Base-by-base conservation (phyloP, 495 filamentous ascomycete species). In the Penicillium malachiteum region DNA sequence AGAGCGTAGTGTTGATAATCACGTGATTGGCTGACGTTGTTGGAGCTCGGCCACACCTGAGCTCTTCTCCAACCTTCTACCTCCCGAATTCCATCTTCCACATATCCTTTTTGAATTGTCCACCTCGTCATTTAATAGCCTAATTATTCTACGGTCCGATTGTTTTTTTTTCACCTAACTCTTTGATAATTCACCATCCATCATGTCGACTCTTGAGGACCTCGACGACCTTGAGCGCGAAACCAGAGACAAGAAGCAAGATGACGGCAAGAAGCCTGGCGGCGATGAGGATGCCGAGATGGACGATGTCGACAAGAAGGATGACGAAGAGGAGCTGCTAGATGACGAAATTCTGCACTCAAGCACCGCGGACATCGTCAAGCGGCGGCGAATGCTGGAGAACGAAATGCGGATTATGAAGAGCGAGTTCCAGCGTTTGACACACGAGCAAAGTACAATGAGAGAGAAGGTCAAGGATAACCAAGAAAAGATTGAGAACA, bases 381-480 rank as follows among this genome's bases (percentile, higher is more conserved):
- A 89, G 64, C 83, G 81, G 66, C 84, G 84, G 77, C 84, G 91
- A 64, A 81, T 98, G 66, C 80, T 98, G 62, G 94, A 97, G 69
- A 98, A 98, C 72, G 94, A 98, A 71, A 85, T 92, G 65, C 84
- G 94, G 54, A 96, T 98, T 72, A 97, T 97, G 94, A 93, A 87
- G 82, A 96, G 91, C 83, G 94, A 98, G 74, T 91, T 83, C 67
- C 91, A 96, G 72, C 87, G 94, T 63, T 81, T 98, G 78, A 87
- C 87, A 62, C 94, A 97, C 65, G 94, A 98, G 76, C 96, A 96
- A 78, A 83, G 85, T 50, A 83, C 87, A 55, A 98, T 97, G 94
- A 82, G 84, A 54, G 95, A 98, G 69, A 97, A 96, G 81, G 96
- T 97, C 69, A 97, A 97, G 81, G 94, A 98, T 68, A 98, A 98